Evolutionary conservation across 306 rosid species (phyloP).

Genomic region (Citrullus amarus): DNA sequence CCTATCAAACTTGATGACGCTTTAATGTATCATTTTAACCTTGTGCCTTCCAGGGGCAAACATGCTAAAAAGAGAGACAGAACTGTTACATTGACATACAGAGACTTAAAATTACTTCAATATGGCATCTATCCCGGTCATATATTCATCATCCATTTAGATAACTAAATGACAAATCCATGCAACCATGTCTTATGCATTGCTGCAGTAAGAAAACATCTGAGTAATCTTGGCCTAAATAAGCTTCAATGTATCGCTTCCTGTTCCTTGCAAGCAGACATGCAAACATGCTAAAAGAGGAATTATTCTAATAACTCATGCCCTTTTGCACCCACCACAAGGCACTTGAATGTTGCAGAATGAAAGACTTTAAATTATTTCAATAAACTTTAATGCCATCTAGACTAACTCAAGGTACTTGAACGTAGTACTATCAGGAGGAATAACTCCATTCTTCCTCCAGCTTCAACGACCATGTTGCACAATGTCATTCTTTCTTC

Average conservation of each 20-base stretch:
- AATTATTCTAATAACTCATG: neutral
- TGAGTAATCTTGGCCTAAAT: neutral
- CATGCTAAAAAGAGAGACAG: neutral
- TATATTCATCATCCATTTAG: neutral
- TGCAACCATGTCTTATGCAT: neutral
- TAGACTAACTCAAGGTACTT: constrained; percentile 71
- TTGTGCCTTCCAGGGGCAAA: neutral
- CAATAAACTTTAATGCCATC: neutral
- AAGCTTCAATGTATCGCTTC: neutral
- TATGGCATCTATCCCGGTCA: neutral
- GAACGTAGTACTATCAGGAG: constrained; percentile 74
- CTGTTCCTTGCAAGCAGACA: neutral
- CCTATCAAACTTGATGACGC: neutral
- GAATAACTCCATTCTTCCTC: constrained; percentile 82
- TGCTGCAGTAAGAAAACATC: neutral
- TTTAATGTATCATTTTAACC: neutral
- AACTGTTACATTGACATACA: neutral
- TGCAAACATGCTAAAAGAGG: neutral
- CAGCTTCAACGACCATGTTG: constrained; percentile 95
- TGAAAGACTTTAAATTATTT: neutral
- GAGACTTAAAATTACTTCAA: neutral
- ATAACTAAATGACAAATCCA: neutral
- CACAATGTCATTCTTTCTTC: constrained; percentile 92
- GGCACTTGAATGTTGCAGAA: neutral
- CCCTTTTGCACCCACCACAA: neutral